These are phyloP conservation scores for Phytophthora lateralis DNA, from an alignment of 352 stramenopile species.

Conservation along the genomic window DNA sequence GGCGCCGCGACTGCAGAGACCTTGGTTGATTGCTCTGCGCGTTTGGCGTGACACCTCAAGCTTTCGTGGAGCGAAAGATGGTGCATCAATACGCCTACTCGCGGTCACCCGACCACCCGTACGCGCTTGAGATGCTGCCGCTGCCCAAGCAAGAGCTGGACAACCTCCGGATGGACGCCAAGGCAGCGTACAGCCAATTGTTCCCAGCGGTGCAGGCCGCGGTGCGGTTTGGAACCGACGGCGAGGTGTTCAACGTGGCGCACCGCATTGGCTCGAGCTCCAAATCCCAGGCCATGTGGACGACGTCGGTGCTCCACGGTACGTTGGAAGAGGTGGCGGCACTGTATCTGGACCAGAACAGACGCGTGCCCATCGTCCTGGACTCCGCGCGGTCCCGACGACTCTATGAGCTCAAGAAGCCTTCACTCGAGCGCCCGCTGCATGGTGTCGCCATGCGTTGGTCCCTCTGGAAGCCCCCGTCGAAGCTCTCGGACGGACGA, in stretches of 20 bases:
- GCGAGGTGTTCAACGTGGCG: conserved; percentile 42
- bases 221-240: conserved; percentile 41
- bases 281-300: conserved; percentile 69
- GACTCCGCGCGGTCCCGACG: conserved; percentile 45
- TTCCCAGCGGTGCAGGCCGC: conserved; percentile 44
- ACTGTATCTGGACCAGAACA: conserved; percentile 55
- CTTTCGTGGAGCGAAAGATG: conserved; percentile 14
- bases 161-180: conserved; percentile 37
- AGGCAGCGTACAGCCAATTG: conserved; percentile 39
- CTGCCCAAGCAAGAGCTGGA: conserved; percentile 38
- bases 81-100: conserved; percentile 51
- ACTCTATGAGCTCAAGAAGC: conserved; percentile 61
- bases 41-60: conserved; percentile 6
- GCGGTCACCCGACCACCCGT: conserved; percentile 51
- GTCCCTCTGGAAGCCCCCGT: conserved; percentile 62
- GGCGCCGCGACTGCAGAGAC: conserved; percentile 17
- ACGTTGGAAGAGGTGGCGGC: conserved; percentile 67
- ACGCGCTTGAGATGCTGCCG: conserved; percentile 51
- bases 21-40: background rate
- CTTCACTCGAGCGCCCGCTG: conserved; percentile 46
- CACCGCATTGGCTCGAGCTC: conserved; percentile 33
- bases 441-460: conserved; percentile 55
- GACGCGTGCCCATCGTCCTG: conserved; percentile 56
- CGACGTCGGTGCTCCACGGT: conserved; percentile 52
- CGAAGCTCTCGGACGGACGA: conserved; percentile 52